Evolutionary conservation across 176 grass and related monocot genomes (phyloP), one percentile per base, ranked within the genome.

Genomic region (Oryza australiensis): DNA sequence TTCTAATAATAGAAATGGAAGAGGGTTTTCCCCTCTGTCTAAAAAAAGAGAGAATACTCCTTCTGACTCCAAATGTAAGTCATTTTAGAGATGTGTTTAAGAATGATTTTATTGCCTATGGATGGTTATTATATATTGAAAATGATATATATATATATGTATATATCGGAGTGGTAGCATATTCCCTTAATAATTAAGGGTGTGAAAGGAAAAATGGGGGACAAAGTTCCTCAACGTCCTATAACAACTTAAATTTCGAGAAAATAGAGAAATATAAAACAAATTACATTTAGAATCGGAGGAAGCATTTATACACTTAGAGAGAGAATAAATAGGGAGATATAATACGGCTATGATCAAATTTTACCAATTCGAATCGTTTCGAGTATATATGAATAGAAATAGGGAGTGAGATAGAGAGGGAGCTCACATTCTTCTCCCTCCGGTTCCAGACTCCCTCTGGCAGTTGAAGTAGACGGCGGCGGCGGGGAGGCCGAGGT

Each of bases 391-490:
- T 40, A 35, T 14, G 14, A 0, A 46, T 46, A 46, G 12, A 14
- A 12, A 3, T 3, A 46, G 43, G 43, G 12, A 49, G 14, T 15
- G 46, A 16, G 15, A 26, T 11, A 24, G 15, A 78, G 12, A 62
- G 9, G 0, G 72, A 73, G 24, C 1, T 91, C 71, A 85, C 86
- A 88, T 93, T 81, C 90, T 98, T 69, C 92, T 91, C 34, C 96
- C 96, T 15, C 96, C 92, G 5, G 90, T 90, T 23, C 93, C 90
- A 0, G 90, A 63, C 80, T 98, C 93, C 76, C 96, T 88, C 42
- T 91, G 95, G 75, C 95, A 91, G 80, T 98, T 95, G 90, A 95
- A 98, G 88, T 90, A 98, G 71, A 93, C 81, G 51, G 91, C 93
- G 10, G 93, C 92, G 29, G 93, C 90, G 0, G 92, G 95, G 26